These are phyloP conservation scores for Sugiyamaella marilandica DNA, from an alignment of 805 yeast genomes.

Conservation along the genomic window DNA sequence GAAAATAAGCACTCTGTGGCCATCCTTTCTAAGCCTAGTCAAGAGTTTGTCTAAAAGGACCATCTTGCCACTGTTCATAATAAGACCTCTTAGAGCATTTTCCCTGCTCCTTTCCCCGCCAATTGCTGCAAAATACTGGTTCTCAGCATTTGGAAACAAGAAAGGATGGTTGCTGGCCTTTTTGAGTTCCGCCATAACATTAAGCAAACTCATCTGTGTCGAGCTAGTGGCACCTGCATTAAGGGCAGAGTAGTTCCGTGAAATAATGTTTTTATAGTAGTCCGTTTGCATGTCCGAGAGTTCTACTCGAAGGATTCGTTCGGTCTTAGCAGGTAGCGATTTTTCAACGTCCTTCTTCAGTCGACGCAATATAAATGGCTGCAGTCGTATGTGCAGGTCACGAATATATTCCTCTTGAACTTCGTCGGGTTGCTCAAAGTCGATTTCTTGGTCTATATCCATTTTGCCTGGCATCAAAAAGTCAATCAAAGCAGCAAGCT, in stretches of 20 bases:
- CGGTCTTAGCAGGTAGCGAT: constrained; percentile 92
- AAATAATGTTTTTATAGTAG: constrained; percentile 87
- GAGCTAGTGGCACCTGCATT: constrained; percentile 75
- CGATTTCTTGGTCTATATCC: constrained; percentile 88
- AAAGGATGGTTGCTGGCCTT: constrained; percentile 98
- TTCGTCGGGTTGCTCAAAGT: constrained; percentile 81
- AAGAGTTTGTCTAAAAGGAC: constrained; percentile 86
- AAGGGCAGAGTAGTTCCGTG: constrained; percentile 87
- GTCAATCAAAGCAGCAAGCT: constrained; percentile 89
- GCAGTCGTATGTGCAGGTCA: constrained; percentile 74
- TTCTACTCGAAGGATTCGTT: constrained; percentile 91
- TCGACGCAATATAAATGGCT: constrained; percentile 89
- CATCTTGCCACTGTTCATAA: constrained; percentile 98
- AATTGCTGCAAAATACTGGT: constrained; percentile 48
- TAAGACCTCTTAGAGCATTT: constrained; percentile 77
- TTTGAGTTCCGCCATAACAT: constrained; percentile 91
- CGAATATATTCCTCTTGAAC: constrained; percentile 87
- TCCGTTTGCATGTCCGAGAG: constrained; percentile 92
- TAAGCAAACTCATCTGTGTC: constrained; percentile 77
- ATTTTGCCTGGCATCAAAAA: constrained; percentile 95
- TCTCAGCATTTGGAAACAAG: constrained; percentile 88
- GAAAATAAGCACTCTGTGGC: constrained; percentile 91
- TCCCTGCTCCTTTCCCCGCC: constrained; percentile 51
- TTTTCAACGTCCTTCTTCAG: constrained; percentile 97
- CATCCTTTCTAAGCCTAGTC: constrained; percentile 81